These are phyloP conservation scores for Fusarium torulosum DNA, from an alignment of 2,329 filamentous ascomycete species.

Conservation along the genomic window DNA sequence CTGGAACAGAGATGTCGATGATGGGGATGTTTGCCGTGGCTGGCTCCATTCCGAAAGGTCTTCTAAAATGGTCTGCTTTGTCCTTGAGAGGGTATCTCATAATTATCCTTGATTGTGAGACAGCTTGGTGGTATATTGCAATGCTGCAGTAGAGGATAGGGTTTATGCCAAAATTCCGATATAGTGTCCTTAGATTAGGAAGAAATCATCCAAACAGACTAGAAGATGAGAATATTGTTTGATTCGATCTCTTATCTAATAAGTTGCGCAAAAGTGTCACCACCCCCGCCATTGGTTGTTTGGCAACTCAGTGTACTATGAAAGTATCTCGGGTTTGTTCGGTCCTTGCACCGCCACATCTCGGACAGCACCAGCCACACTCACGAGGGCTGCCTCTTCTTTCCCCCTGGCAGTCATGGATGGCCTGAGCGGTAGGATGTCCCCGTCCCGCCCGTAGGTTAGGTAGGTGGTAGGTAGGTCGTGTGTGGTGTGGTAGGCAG, in stretches of 20 bases:
- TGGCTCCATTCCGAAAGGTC: conserved; percentile 35
- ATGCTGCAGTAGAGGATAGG: neutral
- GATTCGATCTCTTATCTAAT: conserved; percentile 4
- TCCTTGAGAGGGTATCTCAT: conserved; percentile 18
- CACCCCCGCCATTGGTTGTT: conserved; percentile 25
- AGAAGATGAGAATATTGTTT: neutral
- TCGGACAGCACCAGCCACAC: conserved; percentile 21
- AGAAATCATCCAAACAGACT: neutral
- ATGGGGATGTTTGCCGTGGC: conserved; percentile 74
- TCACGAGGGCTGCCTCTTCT: conserved; percentile 25
- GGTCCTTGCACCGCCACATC: conserved; percentile 25
- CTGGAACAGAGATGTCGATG: conserved; percentile 74
- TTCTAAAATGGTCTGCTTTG: conserved; percentile 4
- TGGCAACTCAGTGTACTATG: conserved; percentile 13
- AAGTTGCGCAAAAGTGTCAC: conserved; percentile 17
- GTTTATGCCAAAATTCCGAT: neutral
- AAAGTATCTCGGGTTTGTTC: conserved; percentile 7
- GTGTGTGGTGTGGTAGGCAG: conserved; percentile 25
- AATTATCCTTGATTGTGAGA: neutral
- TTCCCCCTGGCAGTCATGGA: conserved; percentile 24
- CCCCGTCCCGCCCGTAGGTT: conserved; percentile 22
- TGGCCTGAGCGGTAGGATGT: conserved; percentile 27
- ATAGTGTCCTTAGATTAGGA: neutral
- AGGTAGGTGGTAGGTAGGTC: neutral
- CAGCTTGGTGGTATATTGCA: neutral